Evolutionary conservation across 345 rosid genomes (phyloP), one percentile per base, ranked within the genome.

Genomic region (Iberis pinnata): DNA sequence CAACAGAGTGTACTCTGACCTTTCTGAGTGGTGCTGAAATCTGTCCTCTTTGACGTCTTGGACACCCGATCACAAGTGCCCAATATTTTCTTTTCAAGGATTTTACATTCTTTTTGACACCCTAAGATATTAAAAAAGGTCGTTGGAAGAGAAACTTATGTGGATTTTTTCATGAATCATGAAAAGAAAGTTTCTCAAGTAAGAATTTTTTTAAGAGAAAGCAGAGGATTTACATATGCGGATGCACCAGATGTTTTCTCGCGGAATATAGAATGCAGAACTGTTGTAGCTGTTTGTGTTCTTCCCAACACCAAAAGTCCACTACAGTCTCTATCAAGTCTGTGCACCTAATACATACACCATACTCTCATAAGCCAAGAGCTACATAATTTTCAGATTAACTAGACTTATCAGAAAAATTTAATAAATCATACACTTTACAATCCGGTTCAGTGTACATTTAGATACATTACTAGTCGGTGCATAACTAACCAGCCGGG

Each of bases 231-330:
- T 68, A 82, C 93, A 50, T 75, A 56, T 47, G 73, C 71, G 3
- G 82, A 79, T 60, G 86, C 95, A 62, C 80, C 76, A 58, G 70
- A 60, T 52, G 96, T 88, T 81, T 88, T 88, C 75, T 83, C 93
- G 6, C 92, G 80, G 73, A 90, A 90, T 49, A 90, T 64, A 18
- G 95, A 77, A 75, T 90, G 96, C 70, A 90, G 71, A 64, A 79
- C 70, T 38, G 88, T 67, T 4, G 93, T 74, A 70, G 89, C 83
- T 8, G 70, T 71, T 60, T 81, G 89, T 26, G 95, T 88, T 78
- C 96, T 83, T 43, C 84, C 98, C 93, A 90, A 78, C 63, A 90
- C 89, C 82, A 90, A 72, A 60, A 90, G 74, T 44, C 98, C 98
- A 64, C 95, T 84, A 63, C 95, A 69, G 71, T 88, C 98, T 78